Base-by-base conservation (phyloP, 371 early-diverging fungal genomes). In the Actinomortierella wolfii region DNA sequence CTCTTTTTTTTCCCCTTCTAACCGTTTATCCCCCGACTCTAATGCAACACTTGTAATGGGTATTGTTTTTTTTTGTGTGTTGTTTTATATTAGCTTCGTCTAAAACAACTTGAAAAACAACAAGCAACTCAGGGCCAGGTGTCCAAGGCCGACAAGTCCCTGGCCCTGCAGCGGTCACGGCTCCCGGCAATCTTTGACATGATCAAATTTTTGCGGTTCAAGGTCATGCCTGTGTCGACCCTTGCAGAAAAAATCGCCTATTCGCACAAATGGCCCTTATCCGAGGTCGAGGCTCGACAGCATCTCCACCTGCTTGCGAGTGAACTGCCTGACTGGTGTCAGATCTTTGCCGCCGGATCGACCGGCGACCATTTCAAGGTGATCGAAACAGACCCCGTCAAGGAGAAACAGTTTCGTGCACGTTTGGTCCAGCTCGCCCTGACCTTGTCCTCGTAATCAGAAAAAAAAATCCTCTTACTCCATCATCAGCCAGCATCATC, bases 301-400 rank as follows among this genome's bases (percentile, higher is more conserved):
- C 58, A 62, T 50, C 46, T 73, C 39, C 67, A 73, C 49, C 51
- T 66, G 67, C 18, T 73, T 51, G 57, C 63, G 23, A 29, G 51
- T 20, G 55, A 20, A 5, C 18, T 73, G 49, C 73, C 73, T 3
- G 73, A 66, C 6, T 73, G 73, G 73, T 73, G 73, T 46, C 43
- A 28, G 9, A 51, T 73, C 45, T 62, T 62, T 49, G 55, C 48
- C 24, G n/a, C 56, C 20, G 54, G 20, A 21, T 24, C 51, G 26
- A 54, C 54, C 6, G 61, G 61, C 47, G 65, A 45, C 9, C 43
- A 61, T 11, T 59, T 52, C 24, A 47, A 45, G 13, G 58, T 39
- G 34, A 34, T 68, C n/a, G 29, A 41, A 18, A 62, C 65, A 29
- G 66, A 66, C 39, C 34, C 34, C 34, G 34, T 34, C 34, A 34